Base-by-base conservation (phyloP, 75 land plant species). In the Larix kaempferi region DNA sequence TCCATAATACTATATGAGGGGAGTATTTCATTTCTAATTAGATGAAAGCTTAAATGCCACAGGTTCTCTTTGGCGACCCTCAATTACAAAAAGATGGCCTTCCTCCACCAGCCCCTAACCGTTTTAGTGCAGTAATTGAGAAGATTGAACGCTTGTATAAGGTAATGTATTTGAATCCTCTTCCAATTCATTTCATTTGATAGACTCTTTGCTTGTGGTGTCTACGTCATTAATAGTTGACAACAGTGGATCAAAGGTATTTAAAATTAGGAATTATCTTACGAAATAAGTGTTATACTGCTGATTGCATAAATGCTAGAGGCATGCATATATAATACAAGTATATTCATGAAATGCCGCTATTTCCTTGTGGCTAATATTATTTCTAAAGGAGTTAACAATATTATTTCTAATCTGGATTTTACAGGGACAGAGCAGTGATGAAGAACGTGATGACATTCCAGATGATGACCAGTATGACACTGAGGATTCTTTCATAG, bases 381-480 rank as follows among this genome's bases (percentile, higher is more conserved):
- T 29, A 19, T 35, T 35, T 17, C 19, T 66, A 66, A 66, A 66
- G 17, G 35, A 29, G 33, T 29, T 33, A 33, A 27, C 37, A 15
- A 15, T 44, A 44, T 65, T 65, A 35, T 5, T 33, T 65, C 33
- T 65, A 17, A 29, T 65, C 37, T 79, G 22, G 56, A 6, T 27
- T 29, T 85, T 44, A 49, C 83, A 93, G 91, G 96, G 96, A 58
- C 80, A 84, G 67, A 89, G 91, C 81, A 90, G 89, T 75, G 96
- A 87, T 12, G 90, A 91, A 75, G 92, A 88, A 71, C 84, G 88
- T 65, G 83, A 81, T 80, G 89, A 85, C 71, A 26, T 79, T 55
- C 99, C 99, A 27, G 99, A 97, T 79, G 98, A 97, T 85, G 95
- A 94, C 87, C 93, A 94, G 55, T 97, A 94, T 83, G 92, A 97